Base-by-base conservation (phyloP, 108 stramenopile genomes). In the Conticribra guillardii region DNA sequence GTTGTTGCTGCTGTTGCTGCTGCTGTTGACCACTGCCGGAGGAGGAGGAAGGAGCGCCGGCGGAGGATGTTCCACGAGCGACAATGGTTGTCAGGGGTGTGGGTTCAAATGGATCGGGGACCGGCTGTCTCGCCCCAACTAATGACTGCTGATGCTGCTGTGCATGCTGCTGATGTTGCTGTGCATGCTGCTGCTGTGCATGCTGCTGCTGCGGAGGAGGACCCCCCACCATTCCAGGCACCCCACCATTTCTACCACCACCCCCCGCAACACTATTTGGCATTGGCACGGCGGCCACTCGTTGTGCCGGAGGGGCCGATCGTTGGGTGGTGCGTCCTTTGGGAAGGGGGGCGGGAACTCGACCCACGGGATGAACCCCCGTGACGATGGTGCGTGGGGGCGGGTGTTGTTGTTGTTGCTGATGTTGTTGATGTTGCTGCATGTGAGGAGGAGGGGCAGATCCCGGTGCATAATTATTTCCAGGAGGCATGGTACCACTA, bases 201-300 rank as follows among this genome's bases (percentile, higher is more conserved):
- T 63, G 61, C 29, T 7, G 29, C 47, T 19, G 61, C 29, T 48
- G 61, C 45, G 47, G 56, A 41, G 29, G 54, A 27, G 55, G 26
- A 28, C 29, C 17, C 30, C 54, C 24, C 41, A 21, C 45, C 52
- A 24, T 15, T 54, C 5, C 19, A 8, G 9, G 27, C 45, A 23
- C 18, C 46, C 45, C 15, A 22, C 61, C 45, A 24, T 29, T 28
- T 23, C 14, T 16, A n/a, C n/a, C n/a, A n/a, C n/a, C n/a, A n/a
- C n/a, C n/a, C n/a, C n/a, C n/a, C n/a, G n/a, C n/a, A n/a, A n/a
- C n/a, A n/a, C n/a, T n/a, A n/a, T n/a, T n/a, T n/a, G n/a, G n/a
- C n/a, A n/a, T n/a, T 47, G 73, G 64, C 5, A 74, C 73, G 26
- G 57, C 32, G 22, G 73, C 73, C 37, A 74, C 31, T 1, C 73